These are phyloP conservation scores for Magnusiomyces suaveolens DNA, from an alignment of 1,139 yeast genomes.

Conservation along the genomic window DNA sequence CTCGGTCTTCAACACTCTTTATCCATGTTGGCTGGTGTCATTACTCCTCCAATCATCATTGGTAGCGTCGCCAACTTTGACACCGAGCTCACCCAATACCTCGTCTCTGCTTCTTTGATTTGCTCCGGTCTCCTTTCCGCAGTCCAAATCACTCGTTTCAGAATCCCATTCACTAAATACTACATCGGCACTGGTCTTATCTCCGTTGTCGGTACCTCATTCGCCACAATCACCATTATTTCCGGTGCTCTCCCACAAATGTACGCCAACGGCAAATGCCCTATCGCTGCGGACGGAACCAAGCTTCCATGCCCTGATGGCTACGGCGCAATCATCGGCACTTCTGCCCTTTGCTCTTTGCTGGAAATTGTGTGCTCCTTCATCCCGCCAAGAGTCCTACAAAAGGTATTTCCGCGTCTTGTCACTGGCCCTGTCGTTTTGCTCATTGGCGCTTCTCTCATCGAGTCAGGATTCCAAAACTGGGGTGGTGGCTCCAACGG, in stretches of 20 bases:
- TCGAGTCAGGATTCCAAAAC: constrained; percentile 63
- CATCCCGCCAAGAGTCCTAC: constrained; percentile 60
- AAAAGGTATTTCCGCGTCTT: constrained; percentile 71
- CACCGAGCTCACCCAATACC: constrained; percentile 46
- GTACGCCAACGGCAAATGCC: constrained; percentile 67
- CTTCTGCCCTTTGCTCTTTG: constrained; percentile 67
- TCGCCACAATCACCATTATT: constrained; percentile 77
- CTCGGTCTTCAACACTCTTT: constrained; percentile 81
- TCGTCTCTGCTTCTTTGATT: constrained; percentile 70
- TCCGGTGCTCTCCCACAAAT: constrained; percentile 66
- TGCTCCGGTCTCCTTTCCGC: constrained; percentile 64
- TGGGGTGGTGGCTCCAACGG: constrained; percentile 80
- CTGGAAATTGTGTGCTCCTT: constrained; percentile 64
- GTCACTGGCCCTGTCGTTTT: constrained; percentile 91
- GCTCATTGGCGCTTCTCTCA: constrained; percentile 62
- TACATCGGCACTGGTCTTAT: constrained; percentile 79
- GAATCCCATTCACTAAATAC: constrained; percentile 59
- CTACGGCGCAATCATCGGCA: constrained; percentile 75
- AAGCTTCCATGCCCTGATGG: constrained; percentile 79
- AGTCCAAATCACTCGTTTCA: constrained; percentile 74
- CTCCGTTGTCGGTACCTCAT: constrained; percentile 83
- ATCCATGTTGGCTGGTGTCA: constrained; percentile 86
- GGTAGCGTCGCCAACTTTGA: constrained; percentile 51
- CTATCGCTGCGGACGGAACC: constrained; percentile 48
- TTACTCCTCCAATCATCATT: constrained; percentile 71